Evolutionary conservation across 169 alveolate genomes (phyloP), one percentile per base, ranked within the genome.

Genomic region (Plasmodium malariae): DNA sequence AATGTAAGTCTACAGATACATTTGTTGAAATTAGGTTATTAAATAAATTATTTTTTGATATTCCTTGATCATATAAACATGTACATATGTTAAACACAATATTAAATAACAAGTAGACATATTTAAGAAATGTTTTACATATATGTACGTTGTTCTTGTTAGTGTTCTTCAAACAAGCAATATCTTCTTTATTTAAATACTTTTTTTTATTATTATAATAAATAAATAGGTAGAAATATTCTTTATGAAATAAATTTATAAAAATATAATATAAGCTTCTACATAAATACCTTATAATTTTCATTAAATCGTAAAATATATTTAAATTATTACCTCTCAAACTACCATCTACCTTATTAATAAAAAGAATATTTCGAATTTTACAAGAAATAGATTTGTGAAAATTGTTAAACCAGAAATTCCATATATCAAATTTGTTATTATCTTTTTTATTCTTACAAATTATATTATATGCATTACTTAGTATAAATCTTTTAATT

Each of bases 321-420:
- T 83, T 83, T 55, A 83, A 67, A 67, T 68, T 54, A 0, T 63
- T 24, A 49, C 6, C 17, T 43, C 21, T 65, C 21, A 51, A 11
- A 0, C n/a, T 51, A 14, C 28, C 37, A n/a, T 14, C 24, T 19
- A 49, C 57, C 24, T 43, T 78, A 14, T 72, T 26, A 49, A 83
- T 83, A 28, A 83, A 51, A 19, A 83, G 24, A 36, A 40, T 28
- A 6, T 49, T 54, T 83, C 91, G 30, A n/a, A 83, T 59, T 83
- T 83, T 83, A 28, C 51, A 40, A 11, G 91, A 83, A 40, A 67
- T 21, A 19, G 26, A 51, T 37, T 49, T 83, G 48, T 83, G 91
- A 60, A 83, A 83, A 55, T 19, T 55, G 45, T 62, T 83, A 72
- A 37, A 83, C 91, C 91, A 83, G 40, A 43, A 68, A 83, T 83